Conservation (phyloP, 2,329 filamentous ascomycete genomes). For the Xylariaceae sp. region DNA sequence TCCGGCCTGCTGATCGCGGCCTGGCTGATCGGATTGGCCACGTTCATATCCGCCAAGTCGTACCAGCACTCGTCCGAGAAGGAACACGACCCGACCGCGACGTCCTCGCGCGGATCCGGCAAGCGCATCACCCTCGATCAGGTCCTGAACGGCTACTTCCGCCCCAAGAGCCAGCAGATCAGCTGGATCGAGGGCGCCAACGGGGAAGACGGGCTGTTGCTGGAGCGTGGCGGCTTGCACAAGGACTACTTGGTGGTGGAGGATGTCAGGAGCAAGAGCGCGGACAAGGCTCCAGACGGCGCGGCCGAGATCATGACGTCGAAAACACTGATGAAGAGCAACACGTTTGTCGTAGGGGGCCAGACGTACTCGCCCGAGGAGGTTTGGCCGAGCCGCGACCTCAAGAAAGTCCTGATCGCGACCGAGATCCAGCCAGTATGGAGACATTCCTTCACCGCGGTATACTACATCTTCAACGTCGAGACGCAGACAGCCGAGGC, state of each 20-base stretch:
- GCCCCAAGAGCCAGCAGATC: conserved; percentile 57
- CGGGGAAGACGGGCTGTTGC: conserved; percentile 76
- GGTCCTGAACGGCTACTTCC: conserved; percentile 62
- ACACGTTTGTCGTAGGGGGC: conserved; percentile 55
- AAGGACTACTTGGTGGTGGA: conserved; percentile 80
- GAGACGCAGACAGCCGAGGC: conserved; percentile 70
- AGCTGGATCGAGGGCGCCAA: conserved; percentile 71
- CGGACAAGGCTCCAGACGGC: conserved; percentile 34
- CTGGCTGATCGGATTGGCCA: conserved; percentile 63
- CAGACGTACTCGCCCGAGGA: conserved; percentile 50
- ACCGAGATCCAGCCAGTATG: conserved; percentile 71
- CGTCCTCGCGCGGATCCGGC: conserved; percentile 53
- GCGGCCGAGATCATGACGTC: conserved; percentile 41
- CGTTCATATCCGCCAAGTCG: conserved; percentile 60
- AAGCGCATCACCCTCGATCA: conserved; percentile 71
- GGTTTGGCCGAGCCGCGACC: conserved; percentile 72
- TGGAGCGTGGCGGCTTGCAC: conserved; percentile 61
- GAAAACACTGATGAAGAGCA: conserved; percentile 69
- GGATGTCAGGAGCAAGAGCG: conserved; percentile 63
- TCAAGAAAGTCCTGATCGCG: conserved; percentile 80
- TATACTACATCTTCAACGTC: conserved; percentile 92
- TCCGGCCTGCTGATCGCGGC: conserved; percentile 56
- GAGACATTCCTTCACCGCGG: conserved; percentile 81
- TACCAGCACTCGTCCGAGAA: conserved; percentile 59
- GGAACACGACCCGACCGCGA: conserved; percentile 65